Base-by-base conservation (phyloP, 2,329 filamentous ascomycete genomes). In the Diaporthe sp. region DNA sequence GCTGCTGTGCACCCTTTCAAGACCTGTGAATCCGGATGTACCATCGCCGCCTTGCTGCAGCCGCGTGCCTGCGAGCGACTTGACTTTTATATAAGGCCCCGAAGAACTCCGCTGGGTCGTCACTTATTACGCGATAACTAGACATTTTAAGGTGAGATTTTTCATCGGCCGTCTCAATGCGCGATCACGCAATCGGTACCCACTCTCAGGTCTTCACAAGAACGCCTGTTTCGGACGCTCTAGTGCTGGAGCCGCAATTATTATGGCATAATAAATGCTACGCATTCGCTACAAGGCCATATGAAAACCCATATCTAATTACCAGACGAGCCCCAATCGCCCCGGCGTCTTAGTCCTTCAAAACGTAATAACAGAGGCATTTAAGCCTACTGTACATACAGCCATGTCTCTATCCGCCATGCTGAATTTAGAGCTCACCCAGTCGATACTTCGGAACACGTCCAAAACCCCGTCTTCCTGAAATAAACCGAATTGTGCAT, bases 41-140 rank as follows among this genome's bases (percentile, higher is more conserved):
- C 55, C 70, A 72, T 72, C 39, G 13, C 34, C 28, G 37, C 42
- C 55, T 42, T 19, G 19, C 42, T 72, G 42, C 42, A 49, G n/a
- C 44, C 42, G 28, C 19, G 53, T n/a, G 42, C 70, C 17, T 49
- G 44, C 44, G 55, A n/a, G 37, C n/a, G 70, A 19, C 19, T 61
- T 37, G 28, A 46, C 25, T 71, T 72, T 51, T 60, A 72, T 46
- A 60, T 60, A 42, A 25, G n/a, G 17, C 12, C 44, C 39, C 37
- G 70, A 49, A 22, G 5, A 51, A 17, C 37, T 60, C 55, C 53
- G 53, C 55, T 12, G n/a, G 28, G 70, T 34, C 22, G 70, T 71
- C 28, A 61, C 13, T 49, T 46, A 61, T 72, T 72, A 72, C 70
- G 70, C 70, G 51, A 72, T 72, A 72, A n/a, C 53, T 58, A 51